Base-by-base conservation (phyloP, 2,329 filamentous ascomycete species). In the Aspergillus calidoustus region DNA sequence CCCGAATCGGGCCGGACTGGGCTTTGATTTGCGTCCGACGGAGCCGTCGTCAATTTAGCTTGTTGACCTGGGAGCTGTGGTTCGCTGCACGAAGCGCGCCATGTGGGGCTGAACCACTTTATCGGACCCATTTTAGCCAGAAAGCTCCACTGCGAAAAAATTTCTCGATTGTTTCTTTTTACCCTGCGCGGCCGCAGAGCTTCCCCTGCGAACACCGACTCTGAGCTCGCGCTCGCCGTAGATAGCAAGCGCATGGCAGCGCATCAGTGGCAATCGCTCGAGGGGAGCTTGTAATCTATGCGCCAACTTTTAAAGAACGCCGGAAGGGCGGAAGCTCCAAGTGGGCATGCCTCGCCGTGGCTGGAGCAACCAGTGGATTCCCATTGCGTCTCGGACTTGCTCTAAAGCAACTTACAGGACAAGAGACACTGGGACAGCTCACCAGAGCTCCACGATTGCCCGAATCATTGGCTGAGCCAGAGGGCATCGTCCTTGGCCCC, bases 1-100 rank as follows among this genome's bases (percentile, higher is more conserved):
- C 65, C 68, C 68, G 68, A 69, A 62, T 69, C 68, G 68, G 68
- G 60, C 68, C 66, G 68, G 68, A 62, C 61, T 66, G 53, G 62
- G 60, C 34, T 52, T 34, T 54, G 59, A 58, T 61, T 61, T 65
- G 62, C 62, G 59, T 64, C 65, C 65, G 66, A 69, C 11, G 61
- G 63, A 61, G 58, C 59, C 61, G 55, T 50, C 62, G 28, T 52
- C 48, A 59, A 58, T 54, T 62, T 60, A 63, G 59, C 64, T 59
- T 52, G 38, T 30, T 4, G 8, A 15, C 1, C 1, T n/a, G 13
- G 4, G 1, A 2, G 2, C 43, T 19, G 1, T 61, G 43, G 67
- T 64, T 68, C 66, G 68, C 11, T 22, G 28, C 3, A 3, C 2
- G 9, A 6, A 7, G 9, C 28, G 19, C 48, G 11, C 53, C n/a